Evolutionary conservation across 805 yeast genomes (phyloP).

Genomic region (Teunomyces pallodes): DNA sequence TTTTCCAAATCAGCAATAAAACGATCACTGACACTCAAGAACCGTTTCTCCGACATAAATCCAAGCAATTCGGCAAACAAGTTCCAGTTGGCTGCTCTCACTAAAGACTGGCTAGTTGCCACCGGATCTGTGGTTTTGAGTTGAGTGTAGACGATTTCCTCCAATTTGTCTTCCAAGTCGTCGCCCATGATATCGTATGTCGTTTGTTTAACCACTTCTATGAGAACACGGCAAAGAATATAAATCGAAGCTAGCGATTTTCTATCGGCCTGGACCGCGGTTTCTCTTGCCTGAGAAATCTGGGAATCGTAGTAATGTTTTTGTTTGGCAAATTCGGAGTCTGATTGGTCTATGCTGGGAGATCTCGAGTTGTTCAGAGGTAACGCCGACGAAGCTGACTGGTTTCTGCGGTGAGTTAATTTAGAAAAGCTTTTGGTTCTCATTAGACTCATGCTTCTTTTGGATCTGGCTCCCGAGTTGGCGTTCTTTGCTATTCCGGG

Average conservation of each 20-base stretch:
- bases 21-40: conserved; percentile 85
- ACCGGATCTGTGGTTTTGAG: conserved; percentile 85
- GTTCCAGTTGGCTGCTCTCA: conserved; percentile 91
- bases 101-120: conserved; percentile 54
- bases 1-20: conserved; percentile 91
- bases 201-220: conserved; percentile 88
- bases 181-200: conserved; percentile 71
- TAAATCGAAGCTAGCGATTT: conserved; percentile 84
- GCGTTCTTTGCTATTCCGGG: conserved; percentile 15
- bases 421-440: conserved; percentile 38
- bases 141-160: conserved; percentile 91
- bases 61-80: conserved; percentile 87
- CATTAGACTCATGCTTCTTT: conserved; percentile 40
- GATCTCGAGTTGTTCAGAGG: conserved; percentile 18
- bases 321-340: conserved; percentile 18
- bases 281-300: conserved; percentile 48
- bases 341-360: conserved; percentile 11
- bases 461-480: conserved; percentile 19
- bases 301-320: conserved; percentile 29
- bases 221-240: conserved; percentile 84
- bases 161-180: conserved; percentile 77
- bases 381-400: conserved; percentile 43
- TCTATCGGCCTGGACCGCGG: conserved; percentile 80
- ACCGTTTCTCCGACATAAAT: conserved; percentile 81
- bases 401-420: conserved; percentile 47